phyloP scores from a whole-genome alignment of 2,329 filamentous ascomycete species.

The Aureobasidium pullulans region DNA sequence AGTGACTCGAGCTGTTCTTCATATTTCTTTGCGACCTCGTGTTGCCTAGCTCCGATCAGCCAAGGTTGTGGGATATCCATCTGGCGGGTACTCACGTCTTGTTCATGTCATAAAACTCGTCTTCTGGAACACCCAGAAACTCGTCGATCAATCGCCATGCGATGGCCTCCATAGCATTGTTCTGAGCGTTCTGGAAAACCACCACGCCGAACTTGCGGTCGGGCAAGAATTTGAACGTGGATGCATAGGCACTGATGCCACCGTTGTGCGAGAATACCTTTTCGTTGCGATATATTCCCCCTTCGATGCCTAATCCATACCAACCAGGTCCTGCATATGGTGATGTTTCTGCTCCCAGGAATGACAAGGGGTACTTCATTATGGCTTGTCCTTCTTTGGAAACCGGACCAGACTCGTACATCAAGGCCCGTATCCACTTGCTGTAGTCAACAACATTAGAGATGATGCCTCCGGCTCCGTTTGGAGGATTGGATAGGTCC shows the following conservation, averaged over 20 bases:
- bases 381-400: conserved; percentile 9
- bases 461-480: conserved; percentile 27
- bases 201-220: conserved; percentile 37
- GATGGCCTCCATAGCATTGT: conserved; percentile 7
- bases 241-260: conserved; percentile 39
- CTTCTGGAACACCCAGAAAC: conserved; percentile 10
- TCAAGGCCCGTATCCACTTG: conserved; percentile 45
- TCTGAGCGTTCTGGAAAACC: conserved; percentile 19
- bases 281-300: conserved; percentile 37
- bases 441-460: conserved; percentile 45
- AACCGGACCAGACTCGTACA: conserved; percentile 27
- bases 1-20: not conserved
- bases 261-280: conserved; percentile 38
- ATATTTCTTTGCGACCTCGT: not conserved
- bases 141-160: conserved; percentile 15
- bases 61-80: not conserved
- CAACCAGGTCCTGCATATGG: conserved; percentile 26
- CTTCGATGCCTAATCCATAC: conserved; percentile 38
- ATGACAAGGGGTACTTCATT: conserved; percentile 11
- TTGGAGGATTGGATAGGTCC: conserved; percentile 15
- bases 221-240: conserved; percentile 40
- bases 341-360: not conserved
- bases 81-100: conserved; percentile 8
- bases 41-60: conserved; percentile 7
- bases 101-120: conserved; percentile 12